Evolutionary conservation across 106 monocot genomes (phyloP).

Genomic region (Allium fistulosum): DNA sequence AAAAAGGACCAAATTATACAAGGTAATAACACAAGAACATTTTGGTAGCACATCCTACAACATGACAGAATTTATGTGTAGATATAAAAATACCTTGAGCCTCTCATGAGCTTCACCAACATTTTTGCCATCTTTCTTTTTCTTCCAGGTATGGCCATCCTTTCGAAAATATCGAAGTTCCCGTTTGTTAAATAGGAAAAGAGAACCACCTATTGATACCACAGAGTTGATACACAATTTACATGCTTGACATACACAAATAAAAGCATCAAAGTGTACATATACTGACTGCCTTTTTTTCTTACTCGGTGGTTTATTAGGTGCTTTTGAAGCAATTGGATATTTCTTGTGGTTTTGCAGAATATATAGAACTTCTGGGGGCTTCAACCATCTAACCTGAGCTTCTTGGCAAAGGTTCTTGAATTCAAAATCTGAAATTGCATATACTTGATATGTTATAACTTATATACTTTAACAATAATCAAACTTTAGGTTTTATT

Average conservation of each 20-base stretch:
- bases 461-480: no score
- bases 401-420: slow-evolving; percentile 48
- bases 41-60: neutral
- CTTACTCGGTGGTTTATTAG: slow-evolving; percentile 69
- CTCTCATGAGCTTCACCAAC: slow-evolving; percentile 58
- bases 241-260: no score
- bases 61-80: no score
- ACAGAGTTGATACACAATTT: neutral
- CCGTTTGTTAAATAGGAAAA: slow-evolving; percentile 77
- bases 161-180: slow-evolving; percentile 52
- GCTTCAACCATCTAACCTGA: slow-evolving; percentile 68
- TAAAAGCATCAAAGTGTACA: no score
- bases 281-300: no score
- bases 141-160: slow-evolving; percentile 53
- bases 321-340: slow-evolving; percentile 24
- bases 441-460: no score
- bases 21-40: neutral
- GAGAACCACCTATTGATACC: slow-evolving; percentile 64
- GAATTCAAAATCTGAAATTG: slow-evolving; percentile 52
- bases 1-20: no score
- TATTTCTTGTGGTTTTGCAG: slow-evolving; percentile 55
- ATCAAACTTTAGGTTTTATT: no score
- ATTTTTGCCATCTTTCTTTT: slow-evolving; percentile 41
- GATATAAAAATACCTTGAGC: slow-evolving; percentile 34
- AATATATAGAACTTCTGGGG: slow-evolving; percentile 62